Evolutionary conservation across 2,329 filamentous ascomycete genomes (phyloP).

Genomic region (Neophaeococcomyces aloes): DNA sequence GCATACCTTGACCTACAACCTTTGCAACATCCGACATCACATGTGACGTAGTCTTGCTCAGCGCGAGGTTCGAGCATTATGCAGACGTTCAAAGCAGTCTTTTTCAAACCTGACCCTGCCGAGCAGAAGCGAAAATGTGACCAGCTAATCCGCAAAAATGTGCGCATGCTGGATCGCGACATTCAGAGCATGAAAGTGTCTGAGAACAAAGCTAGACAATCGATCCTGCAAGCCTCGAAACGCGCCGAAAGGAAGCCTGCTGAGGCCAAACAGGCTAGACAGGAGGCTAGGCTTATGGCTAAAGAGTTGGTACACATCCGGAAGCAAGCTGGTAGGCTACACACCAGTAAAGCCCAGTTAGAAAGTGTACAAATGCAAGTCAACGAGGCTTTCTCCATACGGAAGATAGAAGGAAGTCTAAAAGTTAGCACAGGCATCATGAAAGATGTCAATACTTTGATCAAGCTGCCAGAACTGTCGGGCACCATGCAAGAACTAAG

Average conservation of each 20-base stretch:
- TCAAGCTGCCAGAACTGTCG: conserved; percentile 74
- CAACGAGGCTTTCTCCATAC: conserved; percentile 86
- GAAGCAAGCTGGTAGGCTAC: conserved; percentile 60
- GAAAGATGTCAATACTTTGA: conserved; percentile 86
- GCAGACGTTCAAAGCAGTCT: conserved; percentile 77
- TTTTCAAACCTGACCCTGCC: conserved; percentile 86
- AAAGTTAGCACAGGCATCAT: conserved; percentile 80
- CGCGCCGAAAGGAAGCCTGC: conserved; percentile 71
- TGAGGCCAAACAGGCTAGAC: conserved; percentile 65
- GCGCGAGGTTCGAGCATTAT: conserved; percentile 39
- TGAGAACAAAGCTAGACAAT: conserved; percentile 72
- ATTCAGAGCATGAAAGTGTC: conserved; percentile 66
- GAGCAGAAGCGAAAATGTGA: conserved; percentile 97
- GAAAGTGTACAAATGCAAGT: conserved; percentile 95
- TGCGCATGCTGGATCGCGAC: conserved; percentile 89
- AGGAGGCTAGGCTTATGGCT: conserved; percentile 80
- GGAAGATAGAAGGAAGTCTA: conserved; percentile 91
- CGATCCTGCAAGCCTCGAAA: conserved; percentile 72
- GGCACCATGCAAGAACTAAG: conserved; percentile 82
- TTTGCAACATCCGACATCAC: background rate
- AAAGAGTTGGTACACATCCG: conserved; percentile 75
- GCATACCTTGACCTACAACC: background rate
- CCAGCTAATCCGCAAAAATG: conserved; percentile 74
- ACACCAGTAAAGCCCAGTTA: conserved; percentile 84
- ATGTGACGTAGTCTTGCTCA: background rate